Conservation (phyloP, 176 grass and related monocot species). For the Oryza glaberrima region DNA sequence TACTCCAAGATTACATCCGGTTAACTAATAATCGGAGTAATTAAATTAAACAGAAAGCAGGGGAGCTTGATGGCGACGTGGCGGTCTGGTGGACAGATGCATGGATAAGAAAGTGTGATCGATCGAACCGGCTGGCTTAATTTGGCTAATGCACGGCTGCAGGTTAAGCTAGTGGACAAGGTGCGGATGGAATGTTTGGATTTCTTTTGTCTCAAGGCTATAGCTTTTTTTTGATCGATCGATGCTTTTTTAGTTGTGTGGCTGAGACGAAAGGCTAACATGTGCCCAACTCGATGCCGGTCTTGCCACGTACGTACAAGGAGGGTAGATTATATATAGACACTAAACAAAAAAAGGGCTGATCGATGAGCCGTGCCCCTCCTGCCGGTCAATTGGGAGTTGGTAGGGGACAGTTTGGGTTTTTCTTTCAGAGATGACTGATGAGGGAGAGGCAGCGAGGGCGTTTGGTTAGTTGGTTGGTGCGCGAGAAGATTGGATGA, state of each 20-base stretch:
- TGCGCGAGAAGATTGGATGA: neutral
- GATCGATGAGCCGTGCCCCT: too few relatives aligned
- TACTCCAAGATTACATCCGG: neutral
- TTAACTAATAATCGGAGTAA: neutral
- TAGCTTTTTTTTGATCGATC: too few relatives aligned
- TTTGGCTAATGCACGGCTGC: too few relatives aligned
- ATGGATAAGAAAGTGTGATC: neutral
- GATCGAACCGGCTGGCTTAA: neutral
- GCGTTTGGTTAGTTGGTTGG: neutral
- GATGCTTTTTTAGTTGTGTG: neutral
- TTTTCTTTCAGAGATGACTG: too few relatives aligned
- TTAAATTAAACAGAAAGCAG: neutral
- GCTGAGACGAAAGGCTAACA: neutral
- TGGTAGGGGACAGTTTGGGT: neutral
- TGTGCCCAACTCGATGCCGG: neutral
- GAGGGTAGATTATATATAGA: neutral
- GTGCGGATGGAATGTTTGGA: conserved; percentile 29
- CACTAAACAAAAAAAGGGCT: neutral
- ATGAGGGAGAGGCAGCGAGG: too few relatives aligned
- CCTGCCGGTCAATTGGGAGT: neutral
- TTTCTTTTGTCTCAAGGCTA: neutral
- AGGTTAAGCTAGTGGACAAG: neutral
- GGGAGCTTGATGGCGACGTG: neutral
- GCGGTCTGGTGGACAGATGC: neutral
- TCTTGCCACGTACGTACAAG: conserved; percentile 18